Evolutionary conservation across 345 rosid species (phyloP).

Genomic region (Boechera divaricarpa): DNA sequence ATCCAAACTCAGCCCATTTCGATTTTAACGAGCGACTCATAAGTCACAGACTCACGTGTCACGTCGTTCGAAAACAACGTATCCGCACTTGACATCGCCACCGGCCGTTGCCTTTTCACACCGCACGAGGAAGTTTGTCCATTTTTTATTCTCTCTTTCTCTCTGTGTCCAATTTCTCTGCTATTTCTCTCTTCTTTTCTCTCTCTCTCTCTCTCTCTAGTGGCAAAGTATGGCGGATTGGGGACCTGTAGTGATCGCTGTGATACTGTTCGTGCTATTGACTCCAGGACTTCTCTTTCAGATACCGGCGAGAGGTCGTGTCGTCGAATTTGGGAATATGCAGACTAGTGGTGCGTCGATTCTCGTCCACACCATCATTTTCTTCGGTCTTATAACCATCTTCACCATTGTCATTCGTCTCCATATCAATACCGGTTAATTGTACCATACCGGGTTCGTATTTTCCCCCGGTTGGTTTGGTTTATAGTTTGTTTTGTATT

Average conservation of each 20-base stretch:
- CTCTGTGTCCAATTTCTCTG: background rate
- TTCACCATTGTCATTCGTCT: constrained; percentile 72
- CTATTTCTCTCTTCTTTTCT: background rate
- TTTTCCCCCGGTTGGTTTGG: background rate
- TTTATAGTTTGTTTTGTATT: background rate
- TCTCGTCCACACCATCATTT: constrained; percentile 76
- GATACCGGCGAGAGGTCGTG: constrained; percentile 67
- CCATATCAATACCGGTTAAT: constrained; percentile 70
- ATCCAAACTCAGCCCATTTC: background rate
- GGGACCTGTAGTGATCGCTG: constrained; percentile 92
- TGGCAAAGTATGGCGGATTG: constrained; percentile 73
- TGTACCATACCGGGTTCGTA: background rate
- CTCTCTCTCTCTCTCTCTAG: background rate
- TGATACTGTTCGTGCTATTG: constrained; percentile 78
- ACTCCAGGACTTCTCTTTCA: constrained; percentile 87
- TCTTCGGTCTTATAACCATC: constrained; percentile 82
- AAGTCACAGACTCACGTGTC: constrained; percentile 38
- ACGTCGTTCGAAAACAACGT: constrained; percentile 37
- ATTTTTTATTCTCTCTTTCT: constrained; percentile 5
- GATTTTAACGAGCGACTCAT: background rate
- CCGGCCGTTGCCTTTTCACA: constrained; percentile 34
- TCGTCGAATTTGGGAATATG: constrained; percentile 73
- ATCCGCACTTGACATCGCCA: constrained; percentile 41
- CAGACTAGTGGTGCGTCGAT: constrained; percentile 79
- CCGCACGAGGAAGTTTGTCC: constrained; percentile 31